These are phyloP conservation scores for Phoma sp. DNA, from an alignment of 2,329 filamentous ascomycete genomes.

Conservation along the genomic window DNA sequence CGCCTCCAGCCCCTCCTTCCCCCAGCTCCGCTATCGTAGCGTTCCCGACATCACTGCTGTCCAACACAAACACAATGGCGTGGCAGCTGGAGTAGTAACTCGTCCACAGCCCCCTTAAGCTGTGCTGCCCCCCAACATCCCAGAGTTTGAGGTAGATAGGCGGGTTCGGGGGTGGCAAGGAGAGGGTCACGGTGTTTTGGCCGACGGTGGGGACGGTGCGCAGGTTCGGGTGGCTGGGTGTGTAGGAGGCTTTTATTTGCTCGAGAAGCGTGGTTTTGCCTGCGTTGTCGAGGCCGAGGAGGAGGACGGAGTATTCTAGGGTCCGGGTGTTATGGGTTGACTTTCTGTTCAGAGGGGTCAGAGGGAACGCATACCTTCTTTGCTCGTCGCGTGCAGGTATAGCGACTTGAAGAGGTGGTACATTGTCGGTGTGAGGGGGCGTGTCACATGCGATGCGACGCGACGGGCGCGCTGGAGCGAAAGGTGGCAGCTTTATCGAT, in stretches of 20 bases:
- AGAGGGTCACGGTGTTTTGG: conserved; percentile 93
- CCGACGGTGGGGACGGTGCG: conserved; percentile 97
- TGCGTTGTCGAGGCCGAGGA: conserved; percentile 96
- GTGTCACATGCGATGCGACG: conserved; percentile 3
- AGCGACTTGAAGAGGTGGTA: conserved; percentile 95
- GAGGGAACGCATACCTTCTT: conserved; percentile 71
- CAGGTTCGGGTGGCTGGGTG: conserved; percentile 68
- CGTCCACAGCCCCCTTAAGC: conserved; percentile 89
- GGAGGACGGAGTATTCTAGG: conserved; percentile 92
- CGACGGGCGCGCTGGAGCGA: not conserved
- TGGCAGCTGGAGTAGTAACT: conserved; percentile 92
- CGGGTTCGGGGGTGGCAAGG: conserved; percentile 63
- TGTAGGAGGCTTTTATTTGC: conserved; percentile 90
- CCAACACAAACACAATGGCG: conserved; percentile 97
- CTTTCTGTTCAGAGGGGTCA: conserved; percentile 17
- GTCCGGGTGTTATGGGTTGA: not conserved
- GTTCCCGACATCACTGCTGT: conserved; percentile 91
- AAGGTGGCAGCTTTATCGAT: conserved; percentile 15
- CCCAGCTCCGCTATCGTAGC: conserved; percentile 66
- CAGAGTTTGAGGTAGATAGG: conserved; percentile 98
- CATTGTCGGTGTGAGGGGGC: conserved; percentile 60
- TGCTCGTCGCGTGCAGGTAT: conserved; percentile 94
- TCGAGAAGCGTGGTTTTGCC: conserved; percentile 98
- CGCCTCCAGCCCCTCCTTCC: conserved; percentile 25
- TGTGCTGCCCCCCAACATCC: conserved; percentile 95